These are phyloP conservation scores for Flaveria ramosissima DNA, from an alignment of 129 eudicot species.

Conservation along the genomic window DNA sequence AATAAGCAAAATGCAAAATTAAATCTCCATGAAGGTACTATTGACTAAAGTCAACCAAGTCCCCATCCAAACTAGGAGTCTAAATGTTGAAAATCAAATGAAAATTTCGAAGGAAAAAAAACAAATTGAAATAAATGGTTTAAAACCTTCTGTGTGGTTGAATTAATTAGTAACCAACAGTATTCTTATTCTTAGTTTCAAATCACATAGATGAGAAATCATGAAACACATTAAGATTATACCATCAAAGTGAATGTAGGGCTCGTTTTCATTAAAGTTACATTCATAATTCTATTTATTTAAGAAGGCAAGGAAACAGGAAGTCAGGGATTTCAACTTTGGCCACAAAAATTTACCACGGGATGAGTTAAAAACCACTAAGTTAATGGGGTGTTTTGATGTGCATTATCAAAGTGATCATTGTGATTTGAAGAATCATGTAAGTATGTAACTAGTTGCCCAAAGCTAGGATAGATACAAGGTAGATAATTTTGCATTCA, in stretches of 20 bases:
- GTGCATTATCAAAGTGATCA: background rate
- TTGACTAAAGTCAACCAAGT: background rate
- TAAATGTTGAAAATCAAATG: background rate
- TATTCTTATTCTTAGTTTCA: background rate
- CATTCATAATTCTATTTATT: background rate
- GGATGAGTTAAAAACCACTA: background rate
- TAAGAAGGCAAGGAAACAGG: background rate
- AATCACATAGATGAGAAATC: background rate
- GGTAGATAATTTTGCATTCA: background rate
- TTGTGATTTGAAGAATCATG: background rate
- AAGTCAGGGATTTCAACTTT: background rate
- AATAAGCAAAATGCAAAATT: too few relatives aligned
- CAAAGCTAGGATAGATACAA: background rate
- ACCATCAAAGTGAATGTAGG: too few relatives aligned
- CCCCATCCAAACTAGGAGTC: conserved; percentile 1
- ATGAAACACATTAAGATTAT: background rate
- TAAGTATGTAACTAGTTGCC: background rate
- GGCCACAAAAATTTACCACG: background rate
- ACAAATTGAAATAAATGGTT: too few relatives aligned
- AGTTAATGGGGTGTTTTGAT: background rate
- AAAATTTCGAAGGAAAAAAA: background rate
- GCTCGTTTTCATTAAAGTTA: background rate
- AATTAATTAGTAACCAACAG: background rate
- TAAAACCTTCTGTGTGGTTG: background rate
- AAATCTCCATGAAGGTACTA: background rate